Base-by-base conservation (phyloP, 2,329 filamentous ascomycete genomes). In the Beauveria rudraprayagi region DNA sequence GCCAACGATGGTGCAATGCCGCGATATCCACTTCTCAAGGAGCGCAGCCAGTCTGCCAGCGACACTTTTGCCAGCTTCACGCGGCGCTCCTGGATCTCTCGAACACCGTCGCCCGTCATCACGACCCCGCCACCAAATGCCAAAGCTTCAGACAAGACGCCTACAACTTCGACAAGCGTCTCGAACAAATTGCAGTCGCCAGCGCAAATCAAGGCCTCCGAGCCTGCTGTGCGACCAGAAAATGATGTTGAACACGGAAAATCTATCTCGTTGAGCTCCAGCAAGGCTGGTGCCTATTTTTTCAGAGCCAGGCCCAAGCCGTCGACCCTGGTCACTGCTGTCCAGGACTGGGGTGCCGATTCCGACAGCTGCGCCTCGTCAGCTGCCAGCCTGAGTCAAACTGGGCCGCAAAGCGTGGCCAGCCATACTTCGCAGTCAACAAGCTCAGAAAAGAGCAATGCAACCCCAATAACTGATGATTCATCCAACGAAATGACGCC, bases 31-130 rank as follows among this genome's bases (percentile, higher is more conserved):
- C 69, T 68, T 17, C 56, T 70, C 28, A 64, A 67, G 52, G 73
- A 78, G 51, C 72, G 72, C 60, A 69, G 74, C 41, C 72, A 72
- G 55, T 72, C 72, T 3, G 71, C 77, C 37, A 75, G 78, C 6
- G 76, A 77, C 57, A 80, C 78, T 46, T 77, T 84, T 65, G 75
- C 77, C 54, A 78, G 74, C 63, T 78, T 83, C 66, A 76, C 81
- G 9, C 78, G 75, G 64, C 76, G 78, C 57, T 79, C 80, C 46
- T 84, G 81, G 81, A 78, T 79, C 43, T 81, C 81, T 40, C 75
- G 78, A 17, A 80, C 80, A 1, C 76, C 80, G 0, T 80, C 80
- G 3, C 78, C 81, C 47, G 67, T 75, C 64, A 66, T 70, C 65
- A 62, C 65, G 64, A 62, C 73, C 68, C 66, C 67, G 52, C 56